Conservation (phyloP, 371 early-diverging fungal genomes). For the Nematocida homosporus region DNA sequence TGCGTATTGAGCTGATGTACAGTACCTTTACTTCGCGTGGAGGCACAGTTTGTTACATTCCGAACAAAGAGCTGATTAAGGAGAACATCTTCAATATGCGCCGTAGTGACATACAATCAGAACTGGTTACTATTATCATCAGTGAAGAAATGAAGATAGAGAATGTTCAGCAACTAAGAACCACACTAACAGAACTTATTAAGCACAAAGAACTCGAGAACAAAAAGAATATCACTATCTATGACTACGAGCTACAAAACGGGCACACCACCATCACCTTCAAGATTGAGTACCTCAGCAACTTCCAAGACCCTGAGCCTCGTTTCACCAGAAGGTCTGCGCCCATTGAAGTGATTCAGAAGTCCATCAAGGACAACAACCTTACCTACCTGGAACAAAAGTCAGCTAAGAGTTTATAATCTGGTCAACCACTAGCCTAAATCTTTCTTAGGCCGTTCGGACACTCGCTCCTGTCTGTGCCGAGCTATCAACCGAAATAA, state of each 20-base stretch:
- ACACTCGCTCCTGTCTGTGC: no score
- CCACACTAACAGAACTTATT: slow-evolving; percentile 38
- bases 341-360: slow-evolving; percentile 55
- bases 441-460: background rate
- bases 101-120: slow-evolving; percentile 63
- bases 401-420: slow-evolving; percentile 15
- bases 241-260: slow-evolving; percentile 46
- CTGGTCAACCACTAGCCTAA: background rate
- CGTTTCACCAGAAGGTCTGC: slow-evolving; percentile 52
- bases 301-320: slow-evolving; percentile 62
- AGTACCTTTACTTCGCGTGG: slow-evolving; percentile 62
- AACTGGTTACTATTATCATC: slow-evolving; percentile 53
- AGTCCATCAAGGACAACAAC: slow-evolving; percentile 4
- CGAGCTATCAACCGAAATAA: no score
- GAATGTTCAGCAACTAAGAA: slow-evolving; percentile 53
- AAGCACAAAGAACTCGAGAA: slow-evolving; percentile 49
- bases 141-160: slow-evolving; percentile 48
- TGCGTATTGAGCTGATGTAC: slow-evolving; percentile 63
- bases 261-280: slow-evolving; percentile 48
- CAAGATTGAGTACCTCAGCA: slow-evolving; percentile 62
- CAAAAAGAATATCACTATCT: slow-evolving; percentile 57
- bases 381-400: slow-evolving; percentile 41
- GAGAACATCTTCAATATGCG: slow-evolving; percentile 65
- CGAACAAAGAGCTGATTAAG: slow-evolving; percentile 61
- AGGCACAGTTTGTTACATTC: slow-evolving; percentile 63